Percentiles rank a stretch among this genome's conserved stretches.
These are phyloP conservation scores for Schoenoplectus tabernaemontani DNA, from an alignment of 202 grass and related monocot genomes.

Conservation along the genomic window DNA sequence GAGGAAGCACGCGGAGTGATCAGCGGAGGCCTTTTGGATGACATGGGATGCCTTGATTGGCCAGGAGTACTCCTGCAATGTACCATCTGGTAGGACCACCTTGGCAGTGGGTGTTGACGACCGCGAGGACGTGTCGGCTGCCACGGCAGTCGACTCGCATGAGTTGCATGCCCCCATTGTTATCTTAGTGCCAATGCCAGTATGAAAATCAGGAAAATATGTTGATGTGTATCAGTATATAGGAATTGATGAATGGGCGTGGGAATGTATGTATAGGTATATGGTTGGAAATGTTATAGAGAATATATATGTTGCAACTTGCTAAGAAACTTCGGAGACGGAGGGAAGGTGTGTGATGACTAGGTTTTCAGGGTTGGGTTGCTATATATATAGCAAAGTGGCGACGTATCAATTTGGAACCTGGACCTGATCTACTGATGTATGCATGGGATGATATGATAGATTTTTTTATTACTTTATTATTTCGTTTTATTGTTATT, in stretches of 20 bases:
- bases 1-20: slow-evolving; percentile 38
- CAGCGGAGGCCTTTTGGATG: slow-evolving; percentile 19
- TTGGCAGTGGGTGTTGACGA: slow-evolving; percentile 28
- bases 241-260: neutral
- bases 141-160: slow-evolving; percentile 47
- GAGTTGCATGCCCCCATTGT: slow-evolving; percentile 87
- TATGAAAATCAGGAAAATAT: neutral
- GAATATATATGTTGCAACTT: slow-evolving; percentile 21
- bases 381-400: slow-evolving; percentile 20
- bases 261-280: neutral
- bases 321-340: neutral
- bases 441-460: neutral
- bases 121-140: slow-evolving; percentile 10
- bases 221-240: neutral
- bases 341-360: neutral
- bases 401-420: neutral
- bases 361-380: neutral
- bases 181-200: neutral
- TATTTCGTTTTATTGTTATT: neutral
- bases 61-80: slow-evolving; percentile 54
- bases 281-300: slow-evolving; percentile 8
- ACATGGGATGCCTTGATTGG: slow-evolving; percentile 56
- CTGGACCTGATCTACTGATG: slow-evolving; percentile 1
- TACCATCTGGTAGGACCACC: slow-evolving; percentile 59
- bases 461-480: neutral